Evolutionary conservation across 2,329 filamentous ascomycete genomes (phyloP), one percentile per base, ranked within the genome.

Genomic region (Colletotrichum sp.): DNA sequence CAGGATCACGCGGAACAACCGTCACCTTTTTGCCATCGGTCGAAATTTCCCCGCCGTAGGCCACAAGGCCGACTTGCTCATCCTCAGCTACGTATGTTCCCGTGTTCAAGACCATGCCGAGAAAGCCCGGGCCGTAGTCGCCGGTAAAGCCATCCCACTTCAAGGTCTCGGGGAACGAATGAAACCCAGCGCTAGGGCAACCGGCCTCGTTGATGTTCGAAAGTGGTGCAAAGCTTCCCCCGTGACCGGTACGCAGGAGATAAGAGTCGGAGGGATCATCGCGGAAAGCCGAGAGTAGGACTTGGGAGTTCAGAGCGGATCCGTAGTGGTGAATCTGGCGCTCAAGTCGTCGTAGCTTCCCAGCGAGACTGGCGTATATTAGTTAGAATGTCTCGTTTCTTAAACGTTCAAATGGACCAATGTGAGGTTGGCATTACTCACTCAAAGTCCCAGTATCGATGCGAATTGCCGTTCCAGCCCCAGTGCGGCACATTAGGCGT

Each of bases 401-500:
- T n/a, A n/a, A 3, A 10, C 9, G 18, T 44, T 44, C 39, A n/a
- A 44, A n/a, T 34, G 87, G 87, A 13, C 84, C 81, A 4, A 79
- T 71, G 6, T 88, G 82, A 70, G 18, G 9, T 88, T 88, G 26
- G 85, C 86, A 8, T 80, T 86, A 68, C 39, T 44, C 59, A 76
- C 39, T 72, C 62, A 57, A 76, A 91, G 78, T 92, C 91, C 91
- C 90, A 92, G 80, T 92, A 92, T 9, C 90, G 82, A 3, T 91
- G 86, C 1, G 90, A 89, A 76, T 92, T 92, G 12, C 91, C 91
- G 67, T 92, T 91, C 89, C 89, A 92, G 4, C 89, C 91, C 91
- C 91, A 92, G 77, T 92, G 91, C 1, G 90, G 84, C 0, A 92
- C 88, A 0, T 89, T 90, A 0, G 91, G 90, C 84, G 88, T 91